Conservation (phyloP, 192 early-diverging fungal genomes). For the Allomyces macrogynus region DNA sequence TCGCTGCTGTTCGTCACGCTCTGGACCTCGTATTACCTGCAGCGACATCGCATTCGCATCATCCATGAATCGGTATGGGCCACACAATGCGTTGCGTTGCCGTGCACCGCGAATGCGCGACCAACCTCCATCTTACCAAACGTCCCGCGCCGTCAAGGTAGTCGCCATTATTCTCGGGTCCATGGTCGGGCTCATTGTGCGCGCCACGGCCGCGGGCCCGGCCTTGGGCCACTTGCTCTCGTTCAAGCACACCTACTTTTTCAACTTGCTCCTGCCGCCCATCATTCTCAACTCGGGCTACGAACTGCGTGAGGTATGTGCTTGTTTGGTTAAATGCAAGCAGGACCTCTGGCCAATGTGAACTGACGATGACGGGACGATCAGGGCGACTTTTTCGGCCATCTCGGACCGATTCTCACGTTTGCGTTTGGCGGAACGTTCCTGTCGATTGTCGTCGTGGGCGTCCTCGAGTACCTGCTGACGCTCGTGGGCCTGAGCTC, state of each 20-base stretch:
- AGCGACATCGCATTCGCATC: constrained; percentile 62
- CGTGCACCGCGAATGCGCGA: not conserved
- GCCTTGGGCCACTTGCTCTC: constrained; percentile 60
- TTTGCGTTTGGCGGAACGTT: constrained; percentile 90
- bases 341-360: not conserved
- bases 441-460: constrained; percentile 76
- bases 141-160: not conserved
- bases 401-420: constrained; percentile 69
- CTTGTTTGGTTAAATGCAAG: not conserved
- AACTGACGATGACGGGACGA: not conserved
- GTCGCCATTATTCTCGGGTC: constrained; percentile 21
- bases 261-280: constrained; percentile 88
- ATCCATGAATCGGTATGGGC: constrained; percentile 92
- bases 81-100: too few relatives aligned
- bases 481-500: constrained; percentile 44
- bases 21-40: constrained; percentile 72
- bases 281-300: constrained; percentile 96
- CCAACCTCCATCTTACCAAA: not conserved
- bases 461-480: constrained; percentile 47
- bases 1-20: constrained; percentile 66
- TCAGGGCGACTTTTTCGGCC: constrained; percentile 61
- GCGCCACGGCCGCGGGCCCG: constrained; percentile 22
- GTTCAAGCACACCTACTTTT: constrained; percentile 83
- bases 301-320: constrained; percentile 63
- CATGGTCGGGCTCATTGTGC: constrained; percentile 41